phyloP scores from a whole-genome alignment of 2,329 filamentous ascomycete genomes.

The Diplodia intermedia region DNA sequence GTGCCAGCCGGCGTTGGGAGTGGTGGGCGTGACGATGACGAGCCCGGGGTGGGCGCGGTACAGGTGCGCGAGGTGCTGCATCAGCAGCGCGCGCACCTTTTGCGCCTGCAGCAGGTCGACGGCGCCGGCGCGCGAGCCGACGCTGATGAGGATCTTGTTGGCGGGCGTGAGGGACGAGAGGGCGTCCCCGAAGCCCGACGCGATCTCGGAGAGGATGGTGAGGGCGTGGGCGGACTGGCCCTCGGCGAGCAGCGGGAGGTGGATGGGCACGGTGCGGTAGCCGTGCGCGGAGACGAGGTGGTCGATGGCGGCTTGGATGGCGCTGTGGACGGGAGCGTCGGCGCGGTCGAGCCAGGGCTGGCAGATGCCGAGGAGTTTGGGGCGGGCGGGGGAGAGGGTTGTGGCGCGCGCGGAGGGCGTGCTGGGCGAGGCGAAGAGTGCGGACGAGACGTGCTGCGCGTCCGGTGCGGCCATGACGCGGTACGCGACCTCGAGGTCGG shows the following conservation, averaged over 20 bases:
- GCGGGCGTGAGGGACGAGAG: conserved; percentile 67
- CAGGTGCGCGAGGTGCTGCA: conserved; percentile 76
- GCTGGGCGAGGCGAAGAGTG: conserved; percentile 64
- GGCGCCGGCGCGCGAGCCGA: conserved; percentile 69
- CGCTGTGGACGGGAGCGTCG: conserved; percentile 66
- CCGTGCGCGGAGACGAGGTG: conserved; percentile 61
- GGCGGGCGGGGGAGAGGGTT: conserved; percentile 44
- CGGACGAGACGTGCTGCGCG: conserved; percentile 65
- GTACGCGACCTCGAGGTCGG: conserved; percentile 83
- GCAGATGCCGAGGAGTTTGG: conserved; percentile 73
- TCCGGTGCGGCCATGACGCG: conserved; percentile 78
- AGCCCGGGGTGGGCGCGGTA: conserved; percentile 76
- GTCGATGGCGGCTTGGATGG: conserved; percentile 68
- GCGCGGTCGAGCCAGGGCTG: conserved; percentile 73
- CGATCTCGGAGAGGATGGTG: conserved; percentile 77
- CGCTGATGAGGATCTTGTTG: conserved; percentile 73
- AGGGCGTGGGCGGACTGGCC: conserved; percentile 79
- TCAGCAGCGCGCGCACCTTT: conserved; percentile 75
- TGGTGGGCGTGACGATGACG: conserved; percentile 79
- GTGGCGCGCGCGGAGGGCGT: conserved; percentile 48
- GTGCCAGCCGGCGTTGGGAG: conserved; percentile 77
- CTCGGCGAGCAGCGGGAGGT: conserved; percentile 70
- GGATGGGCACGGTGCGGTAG: conserved; percentile 66
- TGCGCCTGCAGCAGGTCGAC: conserved; percentile 76
- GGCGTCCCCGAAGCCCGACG: conserved; percentile 54